Base-by-base conservation (phyloP, 106 monocot species). In the Gastrodia elata region DNA sequence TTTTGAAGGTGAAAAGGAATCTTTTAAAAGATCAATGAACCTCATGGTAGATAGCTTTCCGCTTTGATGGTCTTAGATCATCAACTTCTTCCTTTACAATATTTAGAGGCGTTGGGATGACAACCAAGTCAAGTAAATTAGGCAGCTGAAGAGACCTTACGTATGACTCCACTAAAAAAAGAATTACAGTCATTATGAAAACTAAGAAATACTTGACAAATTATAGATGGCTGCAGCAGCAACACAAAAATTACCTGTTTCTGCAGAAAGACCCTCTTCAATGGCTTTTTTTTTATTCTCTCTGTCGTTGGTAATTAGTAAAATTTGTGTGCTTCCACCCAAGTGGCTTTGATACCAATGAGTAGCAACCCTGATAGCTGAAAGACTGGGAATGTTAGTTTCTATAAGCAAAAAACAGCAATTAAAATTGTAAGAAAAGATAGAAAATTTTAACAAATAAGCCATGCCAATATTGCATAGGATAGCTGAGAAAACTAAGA, bases 1-100 rank as follows among this genome's bases (percentile, higher is more conserved):
- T 14, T 72, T 11, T 20, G 34, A 37, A 64, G 39, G 22, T 14
- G 10, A 55, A 52, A 25, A 68, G 64, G 22, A 10, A 16, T 38
- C 2, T 33, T 40, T 39, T 37, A 10, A 35, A 70, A 33, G 22
- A 40, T 48, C n/a, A 38, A 48, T 25, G 64, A 64, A 98, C 98
- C 88, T 98, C 98, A 72, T 8, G 78, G 58, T 93, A 93, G 70
- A 97, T 77, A 20, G 82, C 74, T 84, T 85, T 93, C 71, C 82
- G 87, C 78, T 98, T 98, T 74, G 91, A 93, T 77, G 98, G 98
- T 80, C 98, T 90, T 64, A 78, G 43, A 84, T 98, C 98, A 82
- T 93, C 98, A 39, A 82, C 83, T 43, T 88, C 93, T 68, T 82
- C 92, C 83, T 85, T 87, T 49, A 10, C 74, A 27, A 82, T 73